These are phyloP conservation scores for Saccharomyces hybrid DNA, from an alignment of 1,139 yeast species.

Conservation along the genomic window DNA sequence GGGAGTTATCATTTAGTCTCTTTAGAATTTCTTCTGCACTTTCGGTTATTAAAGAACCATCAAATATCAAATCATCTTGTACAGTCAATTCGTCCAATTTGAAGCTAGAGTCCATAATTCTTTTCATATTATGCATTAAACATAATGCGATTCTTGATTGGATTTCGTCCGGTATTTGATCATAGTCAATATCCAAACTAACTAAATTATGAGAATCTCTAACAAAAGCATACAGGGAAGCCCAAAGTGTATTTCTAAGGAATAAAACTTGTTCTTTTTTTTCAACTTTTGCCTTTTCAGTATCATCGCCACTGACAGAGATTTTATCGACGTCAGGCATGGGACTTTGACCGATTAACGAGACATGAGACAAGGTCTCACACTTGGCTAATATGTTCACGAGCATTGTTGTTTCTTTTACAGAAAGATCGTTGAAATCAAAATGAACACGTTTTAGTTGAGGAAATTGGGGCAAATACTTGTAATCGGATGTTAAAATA, in stretches of 20 bases:
- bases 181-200: conserved; percentile 68
- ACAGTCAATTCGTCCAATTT: conserved; percentile 29
- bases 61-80: conserved; percentile 45
- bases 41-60: conserved; percentile 53
- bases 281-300: conserved; percentile 6
- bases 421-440: conserved; percentile 61
- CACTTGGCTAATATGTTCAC: conserved; percentile 68
- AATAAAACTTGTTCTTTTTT: conserved; percentile 39
- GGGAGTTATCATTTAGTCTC: conserved; percentile 28
- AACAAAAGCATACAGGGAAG: conserved; percentile 64
- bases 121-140: conserved; percentile 78
- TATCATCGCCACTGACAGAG: neutral
- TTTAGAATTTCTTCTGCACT: conserved; percentile 55
- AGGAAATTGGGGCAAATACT: conserved; percentile 57
- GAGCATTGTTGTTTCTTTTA: conserved; percentile 57
- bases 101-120: conserved; percentile 41
- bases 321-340: conserved; percentile 1
- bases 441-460: conserved; percentile 67
- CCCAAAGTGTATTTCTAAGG: conserved; percentile 35
- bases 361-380: conserved; percentile 63
- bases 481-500: conserved; percentile 52
- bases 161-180: conserved; percentile 57
- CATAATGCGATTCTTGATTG: conserved; percentile 74
- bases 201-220: conserved; percentile 57
- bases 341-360: conserved; percentile 46